Conservation (phyloP, 352 stramenopile species). For the Phytophthora pluvialis region DNA sequence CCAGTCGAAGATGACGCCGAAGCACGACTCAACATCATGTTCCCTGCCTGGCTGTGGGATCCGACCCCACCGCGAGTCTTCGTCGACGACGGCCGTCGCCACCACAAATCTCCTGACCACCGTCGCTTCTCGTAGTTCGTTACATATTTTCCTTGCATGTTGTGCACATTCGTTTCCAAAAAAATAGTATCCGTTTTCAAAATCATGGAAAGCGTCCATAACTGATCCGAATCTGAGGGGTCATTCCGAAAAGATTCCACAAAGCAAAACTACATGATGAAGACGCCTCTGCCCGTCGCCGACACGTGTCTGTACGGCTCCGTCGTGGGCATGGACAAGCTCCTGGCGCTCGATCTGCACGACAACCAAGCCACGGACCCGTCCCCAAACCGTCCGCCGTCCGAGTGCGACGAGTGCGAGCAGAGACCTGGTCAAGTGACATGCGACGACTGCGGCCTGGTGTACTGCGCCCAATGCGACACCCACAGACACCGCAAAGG, state of each 20-base stretch:
- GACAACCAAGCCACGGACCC: slow-evolving; percentile 26
- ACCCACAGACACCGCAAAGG: slow-evolving; percentile 79
- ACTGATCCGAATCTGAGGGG: neutral
- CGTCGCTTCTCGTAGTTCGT: slow-evolving; percentile 2
- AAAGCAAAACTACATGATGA: slow-evolving; percentile 27
- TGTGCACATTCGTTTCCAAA: slow-evolving; percentile 6
- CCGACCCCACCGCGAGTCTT: slow-evolving; percentile 8
- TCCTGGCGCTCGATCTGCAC: slow-evolving; percentile 28
- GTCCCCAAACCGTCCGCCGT: slow-evolving; percentile 2
- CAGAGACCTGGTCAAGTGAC: slow-evolving; percentile 44
- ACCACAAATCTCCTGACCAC: neutral
- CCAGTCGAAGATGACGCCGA: neutral
- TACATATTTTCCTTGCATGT: neutral
- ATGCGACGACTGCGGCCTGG: slow-evolving; percentile 77
- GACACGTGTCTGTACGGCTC: slow-evolving; percentile 56
- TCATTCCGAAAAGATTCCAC: slow-evolving; percentile 9
- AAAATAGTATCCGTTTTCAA: slow-evolving; percentile 3
- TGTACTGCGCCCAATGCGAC: slow-evolving; percentile 77
- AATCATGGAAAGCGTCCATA: neutral
- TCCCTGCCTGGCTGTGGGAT: slow-evolving; percentile 26
- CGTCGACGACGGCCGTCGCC: slow-evolving; percentile 3
- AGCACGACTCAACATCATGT: slow-evolving; percentile 18
- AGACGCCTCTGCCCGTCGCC: slow-evolving; percentile 3
- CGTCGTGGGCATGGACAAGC: slow-evolving; percentile 40
- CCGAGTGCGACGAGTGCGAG: slow-evolving; percentile 80